Evolutionary conservation across 345 rosid genomes (phyloP), one percentile per base, ranked within the genome.

Genomic region (Brassica carinata): DNA sequence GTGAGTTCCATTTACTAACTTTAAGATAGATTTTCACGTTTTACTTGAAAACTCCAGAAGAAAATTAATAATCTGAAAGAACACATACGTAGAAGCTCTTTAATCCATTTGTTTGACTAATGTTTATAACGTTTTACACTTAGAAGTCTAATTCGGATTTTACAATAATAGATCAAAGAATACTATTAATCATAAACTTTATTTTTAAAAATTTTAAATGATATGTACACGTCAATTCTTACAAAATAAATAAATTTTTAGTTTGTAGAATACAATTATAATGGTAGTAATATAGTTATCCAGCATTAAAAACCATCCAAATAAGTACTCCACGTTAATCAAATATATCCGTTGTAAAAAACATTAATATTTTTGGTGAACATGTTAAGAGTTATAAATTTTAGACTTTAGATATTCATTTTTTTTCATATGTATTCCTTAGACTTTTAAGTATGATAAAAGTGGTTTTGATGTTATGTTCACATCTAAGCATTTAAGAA

Each of bases 401-500:
- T 53, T 43, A 43, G 51, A 43, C 13, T 43, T 43, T 53, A 53
- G 58, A n/a, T 53, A 2, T 53, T 15, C 19, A 48, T 48, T 53
- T 0, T 53, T 53, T n/a, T 53, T n/a, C 8, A n/a, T n/a, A 53
- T 53, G 5, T 3, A 43, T 8, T 51, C 58, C 5, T 53, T 1
- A 53, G 58, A 53, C 58, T 53, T 53, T 5, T n/a, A 53, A 53
- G 7, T 1, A 15, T n/a, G 19, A 5, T 43, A 53, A 53, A 53
- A n/a, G 5, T 43, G 26, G 48, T 59, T 17, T 73, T 31, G 69
- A 23, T 23, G 15, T 40, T 68, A 72, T 48, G 71, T 80, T 74
- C 71, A 34, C 58, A 53, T n/a, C 26, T 53, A 53, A n/a, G 19
- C 58, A 48, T 48, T 45, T 72, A 8, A 43, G n/a, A 57, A 51